Evolutionary conservation across 2,329 filamentous ascomycete genomes (phyloP).

Genomic region (Aspergillus thermomutatus): DNA sequence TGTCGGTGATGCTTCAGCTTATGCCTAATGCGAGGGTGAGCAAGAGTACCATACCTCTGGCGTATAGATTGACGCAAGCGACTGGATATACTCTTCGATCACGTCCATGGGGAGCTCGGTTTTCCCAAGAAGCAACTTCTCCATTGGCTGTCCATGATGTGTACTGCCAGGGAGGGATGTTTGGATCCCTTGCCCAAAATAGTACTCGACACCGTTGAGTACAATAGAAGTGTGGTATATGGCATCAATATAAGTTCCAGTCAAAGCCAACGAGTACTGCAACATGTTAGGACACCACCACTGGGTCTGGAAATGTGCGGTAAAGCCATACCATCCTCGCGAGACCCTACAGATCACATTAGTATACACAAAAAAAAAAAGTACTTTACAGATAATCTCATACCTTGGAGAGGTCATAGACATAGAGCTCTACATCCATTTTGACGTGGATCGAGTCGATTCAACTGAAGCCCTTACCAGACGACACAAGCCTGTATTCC

Average conservation of each 20-base stretch:
- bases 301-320: not conserved
- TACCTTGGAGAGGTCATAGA: constrained; percentile 71
- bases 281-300: constrained; percentile 12
- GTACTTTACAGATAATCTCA: not conserved
- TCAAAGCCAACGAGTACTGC: constrained; percentile 56
- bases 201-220: constrained; percentile 79
- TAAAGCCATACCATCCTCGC: constrained; percentile 46
- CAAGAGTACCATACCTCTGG: constrained; percentile 54
- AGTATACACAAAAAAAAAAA: constrained; percentile 16
- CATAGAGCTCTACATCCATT: constrained; percentile 74
- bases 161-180: constrained; percentile 75
- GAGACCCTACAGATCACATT: constrained; percentile 44
- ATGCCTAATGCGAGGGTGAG: not conserved
- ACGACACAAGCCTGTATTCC: not conserved
- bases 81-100: constrained; percentile 83
- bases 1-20: constrained; percentile 33
- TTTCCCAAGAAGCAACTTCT: constrained; percentile 68
- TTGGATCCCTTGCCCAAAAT: constrained; percentile 85
- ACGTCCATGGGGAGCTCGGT: constrained; percentile 78
- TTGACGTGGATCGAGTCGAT: not conserved
- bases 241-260: constrained; percentile 76
- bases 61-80: constrained; percentile 77
- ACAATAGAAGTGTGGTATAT: constrained; percentile 94
- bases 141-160: constrained; percentile 80
- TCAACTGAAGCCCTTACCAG: not conserved